Evolutionary conservation across 257 asterid species (phyloP).

Genomic region (Linderniella brevidens): DNA sequence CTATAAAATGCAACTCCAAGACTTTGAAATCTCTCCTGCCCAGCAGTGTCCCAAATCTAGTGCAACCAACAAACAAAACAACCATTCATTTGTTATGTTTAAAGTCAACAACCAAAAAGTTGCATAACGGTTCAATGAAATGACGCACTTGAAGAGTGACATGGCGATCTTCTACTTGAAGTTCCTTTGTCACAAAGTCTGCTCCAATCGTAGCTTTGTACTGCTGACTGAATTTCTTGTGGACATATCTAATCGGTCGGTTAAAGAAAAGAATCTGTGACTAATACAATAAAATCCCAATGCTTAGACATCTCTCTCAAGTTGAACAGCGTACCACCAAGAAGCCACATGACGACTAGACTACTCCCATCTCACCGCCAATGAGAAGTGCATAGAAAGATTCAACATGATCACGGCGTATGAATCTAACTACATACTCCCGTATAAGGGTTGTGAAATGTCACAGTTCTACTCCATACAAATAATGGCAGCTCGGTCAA

Average conservation of each 20-base stretch:
- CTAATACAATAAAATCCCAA: background rate
- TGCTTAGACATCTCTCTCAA: background rate
- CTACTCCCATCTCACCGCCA: no score
- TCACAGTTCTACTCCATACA: no score
- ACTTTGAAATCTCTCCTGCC: slow-evolving; percentile 98
- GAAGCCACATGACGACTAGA: background rate
- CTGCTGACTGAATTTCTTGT: slow-evolving; percentile 96
- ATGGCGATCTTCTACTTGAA: slow-evolving; percentile 78
- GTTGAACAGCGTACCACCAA: background rate
- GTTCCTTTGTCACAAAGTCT: slow-evolving; percentile 94
- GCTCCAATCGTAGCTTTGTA: slow-evolving; percentile 99
- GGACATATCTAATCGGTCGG: slow-evolving; percentile 54
- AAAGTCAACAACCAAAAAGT: slow-evolving; percentile 2
- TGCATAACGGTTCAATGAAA: background rate
- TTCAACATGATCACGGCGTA: no score
- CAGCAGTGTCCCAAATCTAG: slow-evolving; percentile 97
- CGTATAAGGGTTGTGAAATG: no score
- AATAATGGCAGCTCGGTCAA: no score
- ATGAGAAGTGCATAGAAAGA: no score
- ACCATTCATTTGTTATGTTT: background rate
- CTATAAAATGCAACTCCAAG: slow-evolving; percentile 95
- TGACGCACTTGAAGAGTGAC: slow-evolving; percentile 85
- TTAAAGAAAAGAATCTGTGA: slow-evolving; percentile 17
- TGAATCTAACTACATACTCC: no score
- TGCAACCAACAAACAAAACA: background rate